phyloP scores from a whole-genome alignment of 1,139 yeast species.

The Groenewaldozyma auringiensis region DNA sequence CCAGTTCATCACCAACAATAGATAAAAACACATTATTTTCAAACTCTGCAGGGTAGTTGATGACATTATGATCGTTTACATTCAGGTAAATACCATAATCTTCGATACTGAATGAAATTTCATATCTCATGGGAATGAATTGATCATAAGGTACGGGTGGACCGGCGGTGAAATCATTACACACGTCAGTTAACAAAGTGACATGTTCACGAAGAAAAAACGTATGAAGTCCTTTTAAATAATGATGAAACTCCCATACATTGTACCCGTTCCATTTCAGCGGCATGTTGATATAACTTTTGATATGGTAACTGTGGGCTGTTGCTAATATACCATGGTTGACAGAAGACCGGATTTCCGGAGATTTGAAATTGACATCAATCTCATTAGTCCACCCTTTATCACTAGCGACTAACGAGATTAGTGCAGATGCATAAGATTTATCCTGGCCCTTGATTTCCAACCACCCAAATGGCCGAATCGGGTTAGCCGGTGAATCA shows the following conservation, averaged over 20 bases:
- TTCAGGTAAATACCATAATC: conserved; percentile 61
- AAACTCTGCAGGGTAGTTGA: conserved; percentile 80
- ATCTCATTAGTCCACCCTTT: conserved; percentile 56
- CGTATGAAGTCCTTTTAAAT: conserved; percentile 46
- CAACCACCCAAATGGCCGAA: conserved; percentile 83
- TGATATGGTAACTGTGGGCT: conserved; percentile 52
- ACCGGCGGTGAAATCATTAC: conserved; percentile 72
- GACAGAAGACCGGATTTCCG: conserved; percentile 74
- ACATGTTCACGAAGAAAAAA: conserved; percentile 82
- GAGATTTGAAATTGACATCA: conserved; percentile 42
- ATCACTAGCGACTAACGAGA: conserved; percentile 47
- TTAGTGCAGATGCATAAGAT: conserved; percentile 42
- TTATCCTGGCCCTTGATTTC: conserved; percentile 57
- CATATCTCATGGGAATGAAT: conserved; percentile 63
- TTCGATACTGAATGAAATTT: conserved; percentile 50
- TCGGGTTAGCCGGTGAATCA: conserved; percentile 37
- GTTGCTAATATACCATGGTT: conserved; percentile 74
- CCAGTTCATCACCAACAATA: conserved; percentile 57
- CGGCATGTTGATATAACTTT: conserved; percentile 60
- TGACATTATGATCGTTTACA: conserved; percentile 79
- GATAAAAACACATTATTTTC: conserved; percentile 71
- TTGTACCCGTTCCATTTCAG: conserved; percentile 74
- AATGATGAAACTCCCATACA: conserved; percentile 54
- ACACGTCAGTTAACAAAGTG: conserved; percentile 61
- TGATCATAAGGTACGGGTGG: conserved; percentile 62